Percentiles rank a stretch among this genome's conserved stretches.
Conservation (phyloP, 441 rosid genomes). For the Syzygium syzygioides region DNA sequence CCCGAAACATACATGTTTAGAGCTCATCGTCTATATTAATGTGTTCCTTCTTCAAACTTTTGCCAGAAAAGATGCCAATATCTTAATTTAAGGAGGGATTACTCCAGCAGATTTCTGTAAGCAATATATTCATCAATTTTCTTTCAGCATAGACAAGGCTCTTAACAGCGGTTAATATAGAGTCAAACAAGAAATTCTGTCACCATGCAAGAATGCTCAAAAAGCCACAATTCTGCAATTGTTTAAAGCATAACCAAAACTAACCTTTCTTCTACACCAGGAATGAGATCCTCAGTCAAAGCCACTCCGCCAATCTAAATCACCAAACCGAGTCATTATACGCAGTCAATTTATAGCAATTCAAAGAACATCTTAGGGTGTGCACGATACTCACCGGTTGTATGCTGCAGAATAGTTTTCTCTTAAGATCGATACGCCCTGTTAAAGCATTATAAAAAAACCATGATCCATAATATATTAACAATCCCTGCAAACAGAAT, state of each 20-base stretch:
- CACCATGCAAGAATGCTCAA: background rate
- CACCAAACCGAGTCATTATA: too few species aligned
- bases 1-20: background rate
- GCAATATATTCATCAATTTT: background rate
- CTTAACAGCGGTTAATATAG: background rate
- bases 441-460: background rate
- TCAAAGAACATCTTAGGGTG: too few species aligned
- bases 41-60: background rate
- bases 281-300: too few species aligned
- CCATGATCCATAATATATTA: background rate
- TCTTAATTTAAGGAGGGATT: background rate
- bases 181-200: background rate
- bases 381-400: too few species aligned
- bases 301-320: too few species aligned
- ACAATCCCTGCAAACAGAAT: constrained; percentile 1
- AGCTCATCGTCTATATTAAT: background rate
- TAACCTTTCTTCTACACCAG: too few species aligned
- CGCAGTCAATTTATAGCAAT: too few species aligned
- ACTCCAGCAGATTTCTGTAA: background rate
- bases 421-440: constrained; percentile 49
- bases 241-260: too few species aligned
- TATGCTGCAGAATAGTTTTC: too few species aligned
- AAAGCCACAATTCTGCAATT: too few species aligned
- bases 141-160: background rate
- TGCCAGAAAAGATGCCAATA: background rate